phyloP scores from a whole-genome alignment of 257 asterid species.

The Perilla frutescens region DNA sequence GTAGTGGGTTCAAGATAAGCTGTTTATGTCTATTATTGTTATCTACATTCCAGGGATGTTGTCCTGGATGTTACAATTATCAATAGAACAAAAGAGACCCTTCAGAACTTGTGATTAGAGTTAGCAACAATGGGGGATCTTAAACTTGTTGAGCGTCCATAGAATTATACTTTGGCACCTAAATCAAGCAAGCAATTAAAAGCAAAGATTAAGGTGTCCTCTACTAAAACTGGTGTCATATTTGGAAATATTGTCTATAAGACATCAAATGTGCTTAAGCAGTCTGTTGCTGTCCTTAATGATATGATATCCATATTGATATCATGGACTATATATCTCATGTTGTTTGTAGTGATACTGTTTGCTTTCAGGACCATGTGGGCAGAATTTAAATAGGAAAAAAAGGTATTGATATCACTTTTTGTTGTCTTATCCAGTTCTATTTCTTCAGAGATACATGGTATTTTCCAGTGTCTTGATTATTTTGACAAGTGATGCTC shows the following conservation, averaged over 20 bases:
- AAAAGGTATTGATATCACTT: constrained; percentile 66
- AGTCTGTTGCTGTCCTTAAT: constrained; percentile 85
- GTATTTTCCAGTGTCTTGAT: constrained; percentile 15
- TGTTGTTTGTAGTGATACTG: constrained; percentile 88
- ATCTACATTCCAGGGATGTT: constrained; percentile 70
- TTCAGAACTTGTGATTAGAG: constrained; percentile 92
- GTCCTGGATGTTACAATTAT: constrained; percentile 90
- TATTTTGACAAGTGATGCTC: constrained; percentile 16
- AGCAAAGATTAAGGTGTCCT: too few relatives aligned
- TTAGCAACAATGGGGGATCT: constrained; percentile 98
- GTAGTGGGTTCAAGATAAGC: constrained; percentile 6
- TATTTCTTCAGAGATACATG: constrained; percentile 12
- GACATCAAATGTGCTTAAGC: constrained; percentile 89
- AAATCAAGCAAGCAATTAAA: constrained; percentile 93
- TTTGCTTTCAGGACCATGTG: too few relatives aligned
- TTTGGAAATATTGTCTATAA: too few relatives aligned
- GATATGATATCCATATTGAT: constrained; percentile 96
- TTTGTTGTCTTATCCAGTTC: constrained; percentile 6
- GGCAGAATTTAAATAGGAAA: constrained; percentile 99
- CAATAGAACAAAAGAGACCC: constrained; percentile 91
- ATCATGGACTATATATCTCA: constrained; percentile 98
- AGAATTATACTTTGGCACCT: constrained; percentile 89
- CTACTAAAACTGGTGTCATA: too few relatives aligned
- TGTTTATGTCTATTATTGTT: constrained; percentile 24
- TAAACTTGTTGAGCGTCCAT: constrained; percentile 96